Evolutionary conservation across 495 filamentous ascomycete species (phyloP), one percentile per base, ranked within the genome.

Genomic region (Xylaria bambusicola): DNA sequence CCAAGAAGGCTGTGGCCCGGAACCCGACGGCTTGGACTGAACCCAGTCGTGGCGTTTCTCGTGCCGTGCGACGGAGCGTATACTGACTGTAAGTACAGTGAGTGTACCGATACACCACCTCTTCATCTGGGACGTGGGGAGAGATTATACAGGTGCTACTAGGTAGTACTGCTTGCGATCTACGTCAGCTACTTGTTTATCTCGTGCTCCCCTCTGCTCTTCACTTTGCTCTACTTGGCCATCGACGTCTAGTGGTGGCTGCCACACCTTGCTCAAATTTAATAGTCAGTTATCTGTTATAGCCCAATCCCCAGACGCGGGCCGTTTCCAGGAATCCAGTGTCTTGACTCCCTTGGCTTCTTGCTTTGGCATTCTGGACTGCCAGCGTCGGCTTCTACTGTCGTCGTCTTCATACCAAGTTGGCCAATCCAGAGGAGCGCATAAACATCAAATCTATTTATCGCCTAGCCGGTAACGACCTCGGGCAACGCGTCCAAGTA

Each of bases 361-460:
- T 31, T 44, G 24, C 33, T 42, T 29, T 44, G 24, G 50, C 29
- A 21, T 29, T 26, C 20, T 13, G 27, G 1, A 26, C 41, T 53
- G 33, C 12, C 31, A 52, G 27, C 49, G 33, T 29, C 20, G 21
- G 12, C 17, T 21, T 46, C 6, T 21, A 31, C 52, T 15, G 10
- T 38, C 27, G 29, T 48, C 42, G 21, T 38, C 52, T 47, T 46
- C 40, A 44, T 13, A 8, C 21, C 26, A 21, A n/a, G 5, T 35
- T 18, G 21, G 12, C 17, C 38, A 27, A 38, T 38, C 17, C 17
- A 2, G 26, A 21, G 26, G 59, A 56, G 61, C 41, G 63, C 62
- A 64, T 62, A 58, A 58, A 54, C 62, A 67, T 57, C 59, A 66
- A 57, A 66, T 64, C 36, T 23, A 58, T 62, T 66, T 44, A n/a